These are phyloP conservation scores for Luffa aegyptiaca DNA, from an alignment of 306 rosid genomes.

Conservation along the genomic window DNA sequence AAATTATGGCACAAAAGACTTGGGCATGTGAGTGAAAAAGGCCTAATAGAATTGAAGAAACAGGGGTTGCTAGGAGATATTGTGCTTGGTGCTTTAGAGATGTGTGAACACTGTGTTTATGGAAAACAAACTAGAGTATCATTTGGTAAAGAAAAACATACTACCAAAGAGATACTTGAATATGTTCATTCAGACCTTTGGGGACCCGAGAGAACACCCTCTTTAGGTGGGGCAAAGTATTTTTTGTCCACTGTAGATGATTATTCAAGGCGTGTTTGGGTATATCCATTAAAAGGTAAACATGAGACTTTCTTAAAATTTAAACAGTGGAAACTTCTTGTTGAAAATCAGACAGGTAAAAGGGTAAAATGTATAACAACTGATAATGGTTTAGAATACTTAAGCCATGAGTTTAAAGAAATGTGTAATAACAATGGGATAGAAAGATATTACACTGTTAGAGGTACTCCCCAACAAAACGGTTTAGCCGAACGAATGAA, in stretches of 20 bases:
- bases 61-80: too few species aligned
- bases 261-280: not conserved
- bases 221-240: too few species aligned
- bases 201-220: too few species aligned
- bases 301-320: not conserved
- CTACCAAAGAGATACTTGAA: not conserved
- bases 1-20: too few species aligned
- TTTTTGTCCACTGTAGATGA: not conserved
- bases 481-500: too few species aligned
- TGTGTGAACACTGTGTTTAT: not conserved
- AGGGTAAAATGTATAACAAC: not conserved
- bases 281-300: not conserved
- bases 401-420: too few species aligned
- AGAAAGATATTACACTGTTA: too few species aligned
- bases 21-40: too few species aligned
- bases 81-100: not conserved
- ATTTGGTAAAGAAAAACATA: not conserved
- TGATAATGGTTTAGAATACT: too few species aligned
- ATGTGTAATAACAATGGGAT: too few species aligned
- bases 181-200: not conserved
- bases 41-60: too few species aligned
- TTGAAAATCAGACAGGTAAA: not conserved
- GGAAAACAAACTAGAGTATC: not conserved
- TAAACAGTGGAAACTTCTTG: not conserved
- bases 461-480: too few species aligned